Conservation (phyloP, 2,329 filamentous ascomycete genomes). For the Davidsoniella virescens region DNA sequence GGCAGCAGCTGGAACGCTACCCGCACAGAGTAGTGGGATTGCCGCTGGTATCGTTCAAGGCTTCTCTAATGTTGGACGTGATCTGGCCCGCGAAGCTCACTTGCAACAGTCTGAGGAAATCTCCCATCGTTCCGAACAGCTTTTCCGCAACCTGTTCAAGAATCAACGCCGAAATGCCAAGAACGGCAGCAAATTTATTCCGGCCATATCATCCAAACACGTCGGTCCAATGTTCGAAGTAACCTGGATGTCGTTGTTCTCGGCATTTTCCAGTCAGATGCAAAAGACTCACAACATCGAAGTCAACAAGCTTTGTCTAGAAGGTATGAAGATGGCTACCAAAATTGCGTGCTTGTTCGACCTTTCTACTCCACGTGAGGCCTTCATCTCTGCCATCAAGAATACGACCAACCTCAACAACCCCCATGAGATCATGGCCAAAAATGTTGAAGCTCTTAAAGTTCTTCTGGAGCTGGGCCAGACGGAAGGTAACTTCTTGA, state of each 20-base stretch:
- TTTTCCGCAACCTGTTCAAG: constrained; percentile 85
- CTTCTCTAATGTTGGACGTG: constrained; percentile 78
- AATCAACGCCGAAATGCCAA: constrained; percentile 73
- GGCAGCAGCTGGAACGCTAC: constrained; percentile 52
- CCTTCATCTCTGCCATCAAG: constrained; percentile 82
- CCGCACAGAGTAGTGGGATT: constrained; percentile 47
- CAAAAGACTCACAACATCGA: constrained; percentile 89
- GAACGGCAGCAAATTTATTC: constrained; percentile 60
- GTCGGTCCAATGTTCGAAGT: constrained; percentile 98
- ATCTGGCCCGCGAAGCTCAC: constrained; percentile 83
- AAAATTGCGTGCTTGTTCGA: constrained; percentile 89
- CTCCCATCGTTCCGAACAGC: constrained; percentile 51
- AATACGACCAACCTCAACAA: constrained; percentile 95
- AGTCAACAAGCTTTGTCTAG: constrained; percentile 80
- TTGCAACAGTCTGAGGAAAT: constrained; percentile 94
- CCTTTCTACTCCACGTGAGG: constrained; percentile 78
- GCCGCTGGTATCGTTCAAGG: constrained; percentile 76
- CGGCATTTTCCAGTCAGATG: constrained; percentile 79
- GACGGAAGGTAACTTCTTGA: constrained; percentile 78
- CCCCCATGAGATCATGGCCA: constrained; percentile 82
- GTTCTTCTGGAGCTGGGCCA: constrained; percentile 82
- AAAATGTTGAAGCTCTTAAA: constrained; percentile 90
- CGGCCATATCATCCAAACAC: constrained; percentile 84
- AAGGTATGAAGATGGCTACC: constrained; percentile 88
- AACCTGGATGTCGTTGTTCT: constrained; percentile 98